Evolutionary conservation across 2,329 filamentous ascomycete species (phyloP).

Genomic region (Cladosporium phlei): DNA sequence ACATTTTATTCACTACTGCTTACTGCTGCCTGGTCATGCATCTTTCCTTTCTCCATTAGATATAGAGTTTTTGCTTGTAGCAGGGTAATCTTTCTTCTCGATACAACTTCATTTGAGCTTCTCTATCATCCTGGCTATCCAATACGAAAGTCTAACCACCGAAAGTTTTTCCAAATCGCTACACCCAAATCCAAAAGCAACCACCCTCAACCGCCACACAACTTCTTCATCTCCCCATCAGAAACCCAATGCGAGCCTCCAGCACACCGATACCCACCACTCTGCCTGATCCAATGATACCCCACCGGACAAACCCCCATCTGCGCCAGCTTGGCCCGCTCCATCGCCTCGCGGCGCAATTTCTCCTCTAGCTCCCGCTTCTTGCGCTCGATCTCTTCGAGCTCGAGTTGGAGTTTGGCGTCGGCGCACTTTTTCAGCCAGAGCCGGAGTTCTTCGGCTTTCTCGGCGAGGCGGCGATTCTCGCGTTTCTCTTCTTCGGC

Average conservation of each 20-base stretch:
- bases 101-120: no score
- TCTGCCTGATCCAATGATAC: slow-evolving; percentile 58
- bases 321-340: slow-evolving; percentile 45
- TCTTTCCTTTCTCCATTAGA: no score
- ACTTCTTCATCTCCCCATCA: slow-evolving; percentile 26
- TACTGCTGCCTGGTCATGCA: no score
- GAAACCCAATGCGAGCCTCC: slow-evolving; percentile 56
- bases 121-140: no score
- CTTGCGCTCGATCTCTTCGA: slow-evolving; percentile 18
- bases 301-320: slow-evolving; percentile 56
- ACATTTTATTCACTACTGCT: no score
- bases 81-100: no score
- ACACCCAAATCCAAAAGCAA: no score
- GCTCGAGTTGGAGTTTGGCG: slow-evolving; percentile 14
- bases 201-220: no score
- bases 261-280: slow-evolving; percentile 56
- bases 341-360: slow-evolving; percentile 26
- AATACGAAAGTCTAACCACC: no score
- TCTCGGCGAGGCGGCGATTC: slow-evolving; percentile 26
- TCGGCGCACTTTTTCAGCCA: slow-evolving; percentile 21
- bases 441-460: slow-evolving; percentile 22
- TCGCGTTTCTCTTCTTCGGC: slow-evolving; percentile 32
- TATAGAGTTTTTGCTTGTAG: no score
- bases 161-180: no score
- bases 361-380: slow-evolving; percentile 14